Evolutionary conservation across 176 grass and related monocot species (phyloP).

Genomic region (Secale cereale): DNA sequence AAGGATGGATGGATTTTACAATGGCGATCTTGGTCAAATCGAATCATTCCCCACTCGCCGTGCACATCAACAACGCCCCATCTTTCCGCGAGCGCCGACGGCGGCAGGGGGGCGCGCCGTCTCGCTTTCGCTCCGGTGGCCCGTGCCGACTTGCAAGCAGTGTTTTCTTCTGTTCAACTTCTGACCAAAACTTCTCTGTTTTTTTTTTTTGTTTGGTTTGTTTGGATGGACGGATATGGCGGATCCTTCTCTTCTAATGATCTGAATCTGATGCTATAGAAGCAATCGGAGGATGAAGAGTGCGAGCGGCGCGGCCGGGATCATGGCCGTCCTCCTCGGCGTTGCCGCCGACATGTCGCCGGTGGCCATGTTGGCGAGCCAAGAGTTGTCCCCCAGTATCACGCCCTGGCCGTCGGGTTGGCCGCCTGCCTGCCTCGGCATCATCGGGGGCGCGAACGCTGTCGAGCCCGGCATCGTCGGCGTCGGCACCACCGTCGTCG

Average conservation of each 20-base stretch:
- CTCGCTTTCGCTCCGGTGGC: constrained; percentile 17
- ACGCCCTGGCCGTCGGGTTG: constrained; percentile 48
- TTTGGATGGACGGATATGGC: background rate
- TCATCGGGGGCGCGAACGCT: constrained; percentile 7
- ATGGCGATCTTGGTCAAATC: constrained; percentile 39
- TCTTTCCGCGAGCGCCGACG: background rate
- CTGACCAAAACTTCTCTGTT: background rate
- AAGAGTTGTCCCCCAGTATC: constrained; percentile 65
- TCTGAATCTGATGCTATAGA: constrained; percentile 38
- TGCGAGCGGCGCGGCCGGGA: constrained; percentile 2
- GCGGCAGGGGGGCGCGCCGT: background rate
- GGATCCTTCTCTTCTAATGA: background rate
- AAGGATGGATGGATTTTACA: constrained; percentile 42
- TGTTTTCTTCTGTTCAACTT: background rate
- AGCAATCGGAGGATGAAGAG: constrained; percentile 28
- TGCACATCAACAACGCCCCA: background rate
- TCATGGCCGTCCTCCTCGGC: background rate
- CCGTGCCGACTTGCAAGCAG: constrained; percentile 6
- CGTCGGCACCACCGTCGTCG: constrained; percentile 26
- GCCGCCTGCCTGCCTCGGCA: constrained; percentile 4
- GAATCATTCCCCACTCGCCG: constrained; percentile 15
- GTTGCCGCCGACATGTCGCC: constrained; percentile 36
- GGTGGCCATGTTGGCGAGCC: constrained; percentile 78
- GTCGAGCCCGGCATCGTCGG: constrained; percentile 18
- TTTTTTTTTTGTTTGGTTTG: background rate